Evolutionary conservation across 148 eudicot genomes (phyloP).

Genomic region (Talinum fruticosum): DNA sequence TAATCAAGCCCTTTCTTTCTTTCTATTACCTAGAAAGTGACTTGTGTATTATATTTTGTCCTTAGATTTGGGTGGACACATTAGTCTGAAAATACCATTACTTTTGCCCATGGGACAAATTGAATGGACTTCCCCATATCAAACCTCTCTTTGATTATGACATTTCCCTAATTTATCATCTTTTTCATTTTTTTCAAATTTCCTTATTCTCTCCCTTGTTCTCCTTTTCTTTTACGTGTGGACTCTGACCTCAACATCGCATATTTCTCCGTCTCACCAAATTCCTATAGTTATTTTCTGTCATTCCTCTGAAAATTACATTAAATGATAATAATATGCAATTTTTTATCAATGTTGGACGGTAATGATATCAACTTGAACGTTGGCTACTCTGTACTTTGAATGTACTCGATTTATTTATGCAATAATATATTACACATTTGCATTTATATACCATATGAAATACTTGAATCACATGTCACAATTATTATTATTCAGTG

Average conservation of each 20-base stretch:
- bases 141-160: conserved; percentile 23
- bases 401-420: too few relatives aligned
- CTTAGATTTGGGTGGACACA: conserved; percentile 8
- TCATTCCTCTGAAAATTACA: too few relatives aligned
- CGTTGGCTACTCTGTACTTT: too few relatives aligned
- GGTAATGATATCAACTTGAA: too few relatives aligned
- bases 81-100: conserved; percentile 18
- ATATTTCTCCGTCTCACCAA: not conserved
- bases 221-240: not conserved
- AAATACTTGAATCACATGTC: too few relatives aligned
- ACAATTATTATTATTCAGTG: too few relatives aligned
- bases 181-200: not conserved
- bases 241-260: conserved; percentile 10
- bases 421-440: too few relatives aligned
- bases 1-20: conserved; percentile 13
- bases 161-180: not conserved
- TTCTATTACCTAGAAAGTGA: conserved; percentile 16
- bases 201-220: not conserved
- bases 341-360: too few relatives aligned
- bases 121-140: conserved; percentile 20
- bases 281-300: not conserved
- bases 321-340: too few relatives aligned
- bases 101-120: conserved; percentile 14
- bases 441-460: too few relatives aligned
- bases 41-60: conserved; percentile 20